Conservation (phyloP, 495 filamentous ascomycete genomes). For the Penicillium roqueforti region DNA sequence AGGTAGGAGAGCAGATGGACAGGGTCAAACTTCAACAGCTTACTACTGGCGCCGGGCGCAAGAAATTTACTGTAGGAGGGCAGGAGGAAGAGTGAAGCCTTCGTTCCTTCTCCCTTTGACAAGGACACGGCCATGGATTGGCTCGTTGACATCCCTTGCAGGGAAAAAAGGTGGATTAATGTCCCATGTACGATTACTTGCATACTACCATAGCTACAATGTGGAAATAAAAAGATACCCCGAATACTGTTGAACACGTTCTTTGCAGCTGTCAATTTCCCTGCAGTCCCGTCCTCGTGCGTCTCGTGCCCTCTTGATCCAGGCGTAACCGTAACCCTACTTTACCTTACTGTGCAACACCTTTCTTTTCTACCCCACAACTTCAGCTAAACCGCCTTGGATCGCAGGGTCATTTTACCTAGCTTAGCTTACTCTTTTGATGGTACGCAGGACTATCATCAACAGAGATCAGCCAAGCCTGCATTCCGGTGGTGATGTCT, state of each 20-base stretch:
- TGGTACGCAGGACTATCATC: conserved; percentile 2
- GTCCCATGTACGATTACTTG: conserved; percentile 30
- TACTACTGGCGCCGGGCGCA: conserved; percentile 67
- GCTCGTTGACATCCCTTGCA: conserved; percentile 36
- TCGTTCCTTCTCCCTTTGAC: conserved; percentile 34
- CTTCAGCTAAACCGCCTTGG: conserved; percentile 14
- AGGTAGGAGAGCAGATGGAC: conserved; percentile 80
- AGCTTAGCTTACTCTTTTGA: conserved; percentile 9
- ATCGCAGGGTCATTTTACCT: conserved; percentile 16
- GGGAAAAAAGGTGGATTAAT: conserved; percentile 20
- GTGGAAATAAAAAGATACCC: conserved; percentile 29
- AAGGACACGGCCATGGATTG: conserved; percentile 27
- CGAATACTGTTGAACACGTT: conserved; percentile 32
- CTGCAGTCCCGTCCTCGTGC: conserved; percentile 33
- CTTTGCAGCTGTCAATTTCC: conserved; percentile 37
- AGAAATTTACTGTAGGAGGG: conserved; percentile 78
- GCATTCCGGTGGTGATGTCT: conserved; percentile 34
- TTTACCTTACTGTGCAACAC: conserved; percentile 14
- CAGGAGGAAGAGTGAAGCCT: conserved; percentile 60
- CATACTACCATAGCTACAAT: conserved; percentile 14
- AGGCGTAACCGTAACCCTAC: conserved; percentile 19
- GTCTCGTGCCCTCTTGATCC: conserved; percentile 18
- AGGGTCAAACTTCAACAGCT: conserved; percentile 85
- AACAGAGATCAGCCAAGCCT: conserved; percentile 21
- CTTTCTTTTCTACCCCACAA: conserved; percentile 14